phyloP scores from a whole-genome alignment of 192 early-diverging fungal species.

The Coemansia sp. region DNA sequence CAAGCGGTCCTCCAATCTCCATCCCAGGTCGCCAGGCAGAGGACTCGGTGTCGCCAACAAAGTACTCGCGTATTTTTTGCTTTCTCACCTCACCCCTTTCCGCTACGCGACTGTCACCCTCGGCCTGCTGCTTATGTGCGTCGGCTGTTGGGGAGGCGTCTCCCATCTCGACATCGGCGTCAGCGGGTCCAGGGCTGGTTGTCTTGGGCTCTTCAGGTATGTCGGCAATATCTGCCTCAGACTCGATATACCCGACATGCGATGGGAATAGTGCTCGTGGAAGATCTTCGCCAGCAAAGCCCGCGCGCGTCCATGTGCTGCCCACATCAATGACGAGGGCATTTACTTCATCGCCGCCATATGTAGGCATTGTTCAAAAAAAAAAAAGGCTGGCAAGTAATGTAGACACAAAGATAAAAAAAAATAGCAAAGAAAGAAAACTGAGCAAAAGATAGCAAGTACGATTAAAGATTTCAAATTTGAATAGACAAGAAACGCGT shows the following conservation, averaged over 20 bases:
- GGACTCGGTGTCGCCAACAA: slow-evolving; percentile 72
- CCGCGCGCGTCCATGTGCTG: slow-evolving; percentile 82
- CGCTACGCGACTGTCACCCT: not conserved
- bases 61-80: slow-evolving; percentile 58
- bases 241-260: slow-evolving; percentile 68
- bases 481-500: not conserved
- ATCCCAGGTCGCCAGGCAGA: slow-evolving; percentile 74
- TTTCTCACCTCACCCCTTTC: not conserved
- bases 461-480: not conserved
- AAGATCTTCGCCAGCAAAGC: slow-evolving; percentile 97
- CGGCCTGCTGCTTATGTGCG: not conserved
- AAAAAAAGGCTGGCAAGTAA: not conserved
- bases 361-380: slow-evolving; percentile 47
- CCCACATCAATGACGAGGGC: slow-evolving; percentile 95
- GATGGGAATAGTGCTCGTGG: slow-evolving; percentile 89
- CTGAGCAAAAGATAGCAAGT: not conserved
- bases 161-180: slow-evolving; percentile 34
- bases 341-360: slow-evolving; percentile 84
- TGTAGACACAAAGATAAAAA: not conserved
- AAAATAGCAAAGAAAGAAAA: not conserved
- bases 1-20: slow-evolving; percentile 83
- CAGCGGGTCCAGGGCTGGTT: not conserved
- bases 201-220: slow-evolving; percentile 29
- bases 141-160: not conserved
- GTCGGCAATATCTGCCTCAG: slow-evolving; percentile 26